Percentiles rank a stretch among this genome's conserved stretches.
Evolutionary conservation across 2,329 filamentous ascomycete genomes (phyloP).

Genomic region (Colletotrichum musae): DNA sequence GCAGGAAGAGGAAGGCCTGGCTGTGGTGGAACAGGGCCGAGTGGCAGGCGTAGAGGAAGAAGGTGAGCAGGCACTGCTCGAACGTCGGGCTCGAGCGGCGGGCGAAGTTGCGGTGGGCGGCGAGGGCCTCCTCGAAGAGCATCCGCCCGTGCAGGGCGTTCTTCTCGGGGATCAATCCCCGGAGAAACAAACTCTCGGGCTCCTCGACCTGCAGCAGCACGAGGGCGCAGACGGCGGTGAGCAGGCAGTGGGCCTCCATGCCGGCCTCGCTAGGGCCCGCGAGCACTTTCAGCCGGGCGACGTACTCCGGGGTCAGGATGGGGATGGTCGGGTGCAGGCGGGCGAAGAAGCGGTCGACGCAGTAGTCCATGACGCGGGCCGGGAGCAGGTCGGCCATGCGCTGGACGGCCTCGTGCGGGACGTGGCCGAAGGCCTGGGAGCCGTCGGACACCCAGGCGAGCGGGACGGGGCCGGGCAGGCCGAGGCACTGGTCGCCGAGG

Average conservation of each 20-base stretch:
- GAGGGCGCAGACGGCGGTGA: slow-evolving; percentile 57
- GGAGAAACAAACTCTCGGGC: slow-evolving; percentile 49
- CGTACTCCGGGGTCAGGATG: slow-evolving; percentile 56
- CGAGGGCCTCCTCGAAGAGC: slow-evolving; percentile 55
- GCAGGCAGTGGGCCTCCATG: slow-evolving; percentile 53
- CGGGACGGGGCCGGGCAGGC: slow-evolving; percentile 38
- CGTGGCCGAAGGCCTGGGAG: slow-evolving; percentile 44
- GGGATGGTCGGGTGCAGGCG: slow-evolving; percentile 59
- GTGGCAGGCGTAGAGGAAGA: slow-evolving; percentile 62
- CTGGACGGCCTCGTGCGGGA: slow-evolving; percentile 46
- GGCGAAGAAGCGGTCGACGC: slow-evolving; percentile 56
- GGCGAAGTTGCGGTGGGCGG: slow-evolving; percentile 51
- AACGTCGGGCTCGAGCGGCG: slow-evolving; percentile 54
- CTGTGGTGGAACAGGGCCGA: slow-evolving; percentile 58
- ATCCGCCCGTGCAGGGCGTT: slow-evolving; percentile 55
- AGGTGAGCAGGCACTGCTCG: slow-evolving; percentile 57
- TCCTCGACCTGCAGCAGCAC: slow-evolving; percentile 59
- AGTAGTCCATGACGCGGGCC: slow-evolving; percentile 53
- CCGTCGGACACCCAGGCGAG: slow-evolving; percentile 43
- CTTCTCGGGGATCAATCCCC: slow-evolving; percentile 52
- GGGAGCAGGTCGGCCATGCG: slow-evolving; percentile 53
- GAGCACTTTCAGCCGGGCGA: slow-evolving; percentile 48
- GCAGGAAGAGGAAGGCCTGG: slow-evolving; percentile 58
- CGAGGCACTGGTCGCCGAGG: slow-evolving; percentile 55
- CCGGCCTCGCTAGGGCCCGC: slow-evolving; percentile 45